Conservation (phyloP, 148 eudicot genomes). For the Fagopyrum tataricum region DNA sequence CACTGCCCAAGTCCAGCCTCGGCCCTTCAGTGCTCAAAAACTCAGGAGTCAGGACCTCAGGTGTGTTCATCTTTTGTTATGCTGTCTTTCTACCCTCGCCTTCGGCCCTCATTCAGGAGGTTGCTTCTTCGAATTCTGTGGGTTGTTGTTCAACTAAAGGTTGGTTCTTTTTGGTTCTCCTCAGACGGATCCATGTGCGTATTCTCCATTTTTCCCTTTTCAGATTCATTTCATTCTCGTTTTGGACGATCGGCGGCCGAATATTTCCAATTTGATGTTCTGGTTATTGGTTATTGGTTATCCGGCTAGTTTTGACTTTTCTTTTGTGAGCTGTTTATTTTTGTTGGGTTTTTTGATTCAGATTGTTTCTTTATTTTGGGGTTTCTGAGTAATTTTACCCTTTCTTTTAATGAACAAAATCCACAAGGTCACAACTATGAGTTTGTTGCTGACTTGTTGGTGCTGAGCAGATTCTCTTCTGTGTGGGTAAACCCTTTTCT, state of each 20-base stretch:
- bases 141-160: no score
- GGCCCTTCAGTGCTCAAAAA: no score
- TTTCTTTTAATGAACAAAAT: neutral
- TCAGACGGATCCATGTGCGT: slow-evolving; percentile 28
- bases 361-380: neutral
- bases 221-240: slow-evolving; percentile 9
- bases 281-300: neutral
- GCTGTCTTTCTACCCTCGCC: no score
- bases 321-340: neutral
- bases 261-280: neutral
- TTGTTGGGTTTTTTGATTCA: slow-evolving; percentile 1
- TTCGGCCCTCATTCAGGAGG: no score
- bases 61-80: no score
- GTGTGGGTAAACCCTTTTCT: neutral
- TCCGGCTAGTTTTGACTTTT: neutral
- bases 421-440: neutral
- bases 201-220: slow-evolving; percentile 16
- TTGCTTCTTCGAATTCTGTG: no score
- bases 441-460: neutral
- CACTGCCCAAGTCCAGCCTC: no score
- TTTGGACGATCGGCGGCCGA: slow-evolving; percentile 12
- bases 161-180: slow-evolving; percentile 6
- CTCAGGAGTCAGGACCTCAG: no score
- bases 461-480: neutral
- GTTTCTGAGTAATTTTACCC: neutral